Base-by-base conservation (phyloP, 768 basidiomycete species). In the Tubosaeta sp. region DNA sequence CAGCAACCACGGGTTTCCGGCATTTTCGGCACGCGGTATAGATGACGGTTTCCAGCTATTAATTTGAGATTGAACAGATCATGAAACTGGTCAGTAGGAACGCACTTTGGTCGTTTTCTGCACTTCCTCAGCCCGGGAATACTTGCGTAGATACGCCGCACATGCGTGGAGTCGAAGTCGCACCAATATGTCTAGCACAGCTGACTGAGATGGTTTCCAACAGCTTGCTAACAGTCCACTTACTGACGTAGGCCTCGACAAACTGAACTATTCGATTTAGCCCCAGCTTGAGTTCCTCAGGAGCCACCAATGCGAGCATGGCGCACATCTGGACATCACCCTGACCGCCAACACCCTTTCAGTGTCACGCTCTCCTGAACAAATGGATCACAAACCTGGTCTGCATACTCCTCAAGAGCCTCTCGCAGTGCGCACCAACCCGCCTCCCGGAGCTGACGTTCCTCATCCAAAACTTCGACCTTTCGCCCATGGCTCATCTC, bases 271-370 rank as follows among this genome's bases (percentile, higher is more conserved):
- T 70, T 42, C 84, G 72, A 43, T 60, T 63, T 19, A 66, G 63
- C 1, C 72, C 65, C n/a, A 88, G 64, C 34, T 62, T 57, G 39
- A 93, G 70, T 61, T 90, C 86, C 41, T 73, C 59, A 0, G 77
- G 72, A 7, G 83, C 86, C 17, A 91, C 70, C 1, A 88, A 61
- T 4, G 80, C 74, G 14, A 92, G 63, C 76, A 88, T 80, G 1
- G 87, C 82, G 66, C 88, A 91, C 76, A 83, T 87, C 61, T 91
- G 90, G 1, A 90, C 72, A 60, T 92, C 85, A 13, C 90, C 90
- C 85, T 91, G 52, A 43, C 25, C 14, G n/a, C 53, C 38, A 19
- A 13, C 6, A 4, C n/a, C 19, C 49, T 42, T 50, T 58, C 26
- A 56, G 31, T 11, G 8, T 25, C 34, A 7, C 33, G 5, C 38